Percentiles rank a stretch among this genome's conserved stretches.
phyloP scores from a whole-genome alignment of 1,284 basidiomycete genomes.

The Papiliotrema fonsecae region DNA sequence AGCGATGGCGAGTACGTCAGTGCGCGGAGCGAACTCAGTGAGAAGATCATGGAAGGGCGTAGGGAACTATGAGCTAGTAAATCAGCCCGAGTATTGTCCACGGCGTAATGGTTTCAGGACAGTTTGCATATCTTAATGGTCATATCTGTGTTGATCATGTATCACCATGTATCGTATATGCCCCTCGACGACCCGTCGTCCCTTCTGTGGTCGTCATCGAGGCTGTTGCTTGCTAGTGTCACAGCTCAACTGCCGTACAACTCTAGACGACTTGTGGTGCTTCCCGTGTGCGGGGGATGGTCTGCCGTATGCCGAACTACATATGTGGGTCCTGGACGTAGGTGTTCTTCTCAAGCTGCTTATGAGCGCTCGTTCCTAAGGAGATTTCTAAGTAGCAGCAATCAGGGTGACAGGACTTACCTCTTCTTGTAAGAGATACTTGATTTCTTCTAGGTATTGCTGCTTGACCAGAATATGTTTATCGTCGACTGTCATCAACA shows the following conservation, averaged over 20 bases:
- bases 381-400: background rate
- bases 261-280: no score
- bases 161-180: no score
- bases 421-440: slow-evolving; percentile 34
- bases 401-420: slow-evolving; percentile 13
- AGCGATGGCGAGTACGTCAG: slow-evolving; percentile 14
- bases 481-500: slow-evolving; percentile 31
- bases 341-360: slow-evolving; percentile 44
- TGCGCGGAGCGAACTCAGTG: slow-evolving; percentile 11
- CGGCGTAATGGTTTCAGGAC: no score
- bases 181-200: no score
- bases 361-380: background rate
- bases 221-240: no score
- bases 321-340: slow-evolving; percentile 36
- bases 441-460: slow-evolving; percentile 34
- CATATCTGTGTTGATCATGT: no score
- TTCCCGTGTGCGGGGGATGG: no score
- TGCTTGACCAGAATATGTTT: slow-evolving; percentile 38
- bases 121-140: no score
- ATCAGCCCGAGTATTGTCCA: no score
- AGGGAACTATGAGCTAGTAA: background rate
- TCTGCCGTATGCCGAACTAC: no score
- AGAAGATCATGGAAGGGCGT: slow-evolving; percentile 2
- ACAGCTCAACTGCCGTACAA: no score
- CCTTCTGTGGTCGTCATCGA: no score